Evolutionary conservation across 768 basidiomycete species (phyloP), one percentile per base, ranked within the genome.

Genomic region (Scleroderma citrinum): DNA sequence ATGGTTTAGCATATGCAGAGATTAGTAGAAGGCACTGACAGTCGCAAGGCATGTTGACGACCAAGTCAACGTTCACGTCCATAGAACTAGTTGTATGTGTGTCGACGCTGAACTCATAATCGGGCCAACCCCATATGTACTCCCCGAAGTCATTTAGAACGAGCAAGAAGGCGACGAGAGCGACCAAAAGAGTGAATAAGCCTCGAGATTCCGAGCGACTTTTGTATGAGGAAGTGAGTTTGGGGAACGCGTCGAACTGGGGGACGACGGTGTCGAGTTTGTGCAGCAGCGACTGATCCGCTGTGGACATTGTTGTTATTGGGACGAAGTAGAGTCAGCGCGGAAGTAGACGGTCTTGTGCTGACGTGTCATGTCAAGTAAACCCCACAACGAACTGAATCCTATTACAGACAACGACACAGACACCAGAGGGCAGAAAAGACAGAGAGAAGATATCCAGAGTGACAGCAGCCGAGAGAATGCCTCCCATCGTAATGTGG

Each of bases 41-140:
- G 68, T 77, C 74, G 69, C 94, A 97, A 2, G 92, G 92, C 80
- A 92, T 96, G 58, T 89, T 88, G 32, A 97, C 87, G 21, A 88
- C 81, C 70, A 97, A 68, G 70, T 99, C 95, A 47, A 98, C 77
- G 65, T 99, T 97, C 56, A 99, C 74, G 56, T 82, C 80, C 74
- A 99, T 72, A 46, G 73, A 82, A 52, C 76, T 80, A 11, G 68
- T 67, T 31, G 74, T 69, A 48, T 78, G 76, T 29, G 67, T 67
- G 62, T 97, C 94, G 45, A 99, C 85, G 55, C 81, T 84, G 67
- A 97, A 99, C 61, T 86, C 83, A 57, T 85, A 84, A 61, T 90
- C 87, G 7, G 90, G 86, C 80, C 92, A 94, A 38, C 95, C 95
- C 80, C 89, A 98, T 30, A 98, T 69, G 60, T 81, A 98, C 63